Percentiles rank a stretch among this genome's conserved stretches.
Conservation (phyloP, 129 eudicot genomes). For the Artemisia argyi region DNA sequence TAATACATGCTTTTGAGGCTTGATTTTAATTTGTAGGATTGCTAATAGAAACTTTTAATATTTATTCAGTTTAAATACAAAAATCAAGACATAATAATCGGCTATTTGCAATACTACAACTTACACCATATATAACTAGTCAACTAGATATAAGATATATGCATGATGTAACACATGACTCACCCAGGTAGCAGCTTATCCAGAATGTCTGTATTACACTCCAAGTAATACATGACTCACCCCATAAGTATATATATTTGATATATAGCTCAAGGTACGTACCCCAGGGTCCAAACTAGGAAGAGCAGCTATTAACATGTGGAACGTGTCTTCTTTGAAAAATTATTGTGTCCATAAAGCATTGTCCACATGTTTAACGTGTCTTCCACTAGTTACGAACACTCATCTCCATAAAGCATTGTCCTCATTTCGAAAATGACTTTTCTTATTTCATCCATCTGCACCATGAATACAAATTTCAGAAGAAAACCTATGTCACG, state of each 20-base stretch:
- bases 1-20: too few species aligned
- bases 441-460: slow-evolving; percentile 45
- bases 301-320: slow-evolving; percentile 36
- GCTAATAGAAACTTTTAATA: background rate
- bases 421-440: slow-evolving; percentile 50
- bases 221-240: slow-evolving; percentile 45
- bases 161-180: slow-evolving; percentile 15
- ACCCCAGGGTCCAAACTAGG: slow-evolving; percentile 51
- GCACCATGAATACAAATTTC: slow-evolving; percentile 11
- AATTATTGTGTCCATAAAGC: slow-evolving; percentile 48
- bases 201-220: slow-evolving; percentile 38
- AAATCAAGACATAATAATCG: slow-evolving; percentile 2
- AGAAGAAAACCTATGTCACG: too few species aligned
- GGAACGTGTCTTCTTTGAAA: slow-evolving; percentile 42
- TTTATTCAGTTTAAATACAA: background rate
- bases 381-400: slow-evolving; percentile 43
- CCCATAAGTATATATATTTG: slow-evolving; percentile 9
- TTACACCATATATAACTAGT: slow-evolving; percentile 8
- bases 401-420: slow-evolving; percentile 44
- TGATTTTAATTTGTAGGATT: too few species aligned
- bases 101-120: background rate
- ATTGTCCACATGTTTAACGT: slow-evolving; percentile 47
- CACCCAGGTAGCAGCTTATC: slow-evolving; percentile 48
- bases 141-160: background rate
- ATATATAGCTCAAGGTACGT: background rate